These are phyloP conservation scores for Sclerotinia nivalis DNA, from an alignment of 2,329 filamentous ascomycete genomes.

Conservation along the genomic window DNA sequence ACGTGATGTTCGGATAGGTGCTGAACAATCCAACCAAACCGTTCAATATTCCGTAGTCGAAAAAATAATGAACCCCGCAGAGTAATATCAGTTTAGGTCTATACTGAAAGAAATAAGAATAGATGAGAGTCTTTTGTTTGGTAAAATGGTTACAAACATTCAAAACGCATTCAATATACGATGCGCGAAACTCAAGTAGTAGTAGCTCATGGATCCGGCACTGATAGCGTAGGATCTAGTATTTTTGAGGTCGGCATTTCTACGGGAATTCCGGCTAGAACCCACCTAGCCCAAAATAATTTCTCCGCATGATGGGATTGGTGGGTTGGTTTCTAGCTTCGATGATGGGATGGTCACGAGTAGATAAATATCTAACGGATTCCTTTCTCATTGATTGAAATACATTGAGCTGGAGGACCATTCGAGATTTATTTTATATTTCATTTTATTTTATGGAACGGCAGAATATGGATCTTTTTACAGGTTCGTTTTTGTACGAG, in stretches of 20 bases:
- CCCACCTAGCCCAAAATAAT: background rate
- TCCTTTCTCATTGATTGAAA: no score
- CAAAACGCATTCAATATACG: no score
- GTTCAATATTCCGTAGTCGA: background rate
- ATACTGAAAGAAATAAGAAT: no score
- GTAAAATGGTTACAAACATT: no score
- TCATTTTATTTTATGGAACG: background rate
- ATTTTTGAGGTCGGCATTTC: background rate
- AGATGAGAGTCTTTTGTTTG: no score
- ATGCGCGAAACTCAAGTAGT: no score
- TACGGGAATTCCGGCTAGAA: background rate
- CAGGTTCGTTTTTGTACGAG: background rate
- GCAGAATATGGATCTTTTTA: background rate
- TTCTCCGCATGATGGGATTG: constrained; percentile 1
- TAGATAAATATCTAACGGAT: no score
- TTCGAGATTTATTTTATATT: no score
- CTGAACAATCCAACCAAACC: background rate
- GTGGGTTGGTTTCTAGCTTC: background rate
- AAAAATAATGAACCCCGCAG: background rate
- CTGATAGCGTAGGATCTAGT: background rate
- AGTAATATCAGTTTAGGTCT: no score
- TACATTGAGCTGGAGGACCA: no score
- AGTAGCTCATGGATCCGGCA: background rate
- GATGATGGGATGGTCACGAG: background rate
- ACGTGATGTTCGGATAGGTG: background rate